Percentiles rank a stretch among this genome's conserved stretches.
Conservation (phyloP, 1,284 basidiomycete genomes). For the Vanrija sp. region DNA sequence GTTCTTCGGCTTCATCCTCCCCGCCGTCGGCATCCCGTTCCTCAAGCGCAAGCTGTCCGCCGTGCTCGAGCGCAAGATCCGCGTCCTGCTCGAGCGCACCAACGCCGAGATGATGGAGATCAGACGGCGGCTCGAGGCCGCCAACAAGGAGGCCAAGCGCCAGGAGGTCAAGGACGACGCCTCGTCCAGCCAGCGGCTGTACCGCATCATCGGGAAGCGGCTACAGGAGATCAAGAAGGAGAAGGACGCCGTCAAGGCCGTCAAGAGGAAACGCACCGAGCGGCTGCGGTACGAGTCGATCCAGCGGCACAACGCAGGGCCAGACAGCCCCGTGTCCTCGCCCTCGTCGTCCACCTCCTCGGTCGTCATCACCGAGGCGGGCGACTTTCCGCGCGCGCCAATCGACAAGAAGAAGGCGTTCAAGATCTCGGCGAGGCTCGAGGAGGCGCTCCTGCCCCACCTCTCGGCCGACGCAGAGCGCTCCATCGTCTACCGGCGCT, state of each 20-base stretch:
- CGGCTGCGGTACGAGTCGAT: not conserved
- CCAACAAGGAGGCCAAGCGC: not conserved
- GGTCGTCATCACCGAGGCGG: not conserved
- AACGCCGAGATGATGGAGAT: not conserved
- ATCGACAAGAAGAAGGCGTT: not conserved
- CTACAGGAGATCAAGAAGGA: not conserved
- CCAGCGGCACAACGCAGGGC: not conserved
- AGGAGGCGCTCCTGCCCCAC: constrained; percentile 6
- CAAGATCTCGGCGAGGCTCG: constrained; percentile 5
- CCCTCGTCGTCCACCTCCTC: not conserved
- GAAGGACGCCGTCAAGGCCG: not conserved
- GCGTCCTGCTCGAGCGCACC: not conserved
- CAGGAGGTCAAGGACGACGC: not conserved
- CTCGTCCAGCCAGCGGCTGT: not conserved
- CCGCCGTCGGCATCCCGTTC: constrained; percentile 1
- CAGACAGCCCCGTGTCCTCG: no score
- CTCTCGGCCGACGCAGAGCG: not conserved
- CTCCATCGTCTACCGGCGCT: constrained; percentile 6
- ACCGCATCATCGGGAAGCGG: not conserved
- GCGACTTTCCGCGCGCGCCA: not conserved
- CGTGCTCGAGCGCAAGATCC: not conserved
- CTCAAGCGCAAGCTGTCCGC: not conserved
- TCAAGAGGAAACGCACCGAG: not conserved
- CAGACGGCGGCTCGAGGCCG: not conserved
- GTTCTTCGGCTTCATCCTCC: constrained; percentile 1